Evolutionary conservation across 2,329 filamentous ascomycete genomes (phyloP).

Genomic region (Botrytis galanthina): DNA sequence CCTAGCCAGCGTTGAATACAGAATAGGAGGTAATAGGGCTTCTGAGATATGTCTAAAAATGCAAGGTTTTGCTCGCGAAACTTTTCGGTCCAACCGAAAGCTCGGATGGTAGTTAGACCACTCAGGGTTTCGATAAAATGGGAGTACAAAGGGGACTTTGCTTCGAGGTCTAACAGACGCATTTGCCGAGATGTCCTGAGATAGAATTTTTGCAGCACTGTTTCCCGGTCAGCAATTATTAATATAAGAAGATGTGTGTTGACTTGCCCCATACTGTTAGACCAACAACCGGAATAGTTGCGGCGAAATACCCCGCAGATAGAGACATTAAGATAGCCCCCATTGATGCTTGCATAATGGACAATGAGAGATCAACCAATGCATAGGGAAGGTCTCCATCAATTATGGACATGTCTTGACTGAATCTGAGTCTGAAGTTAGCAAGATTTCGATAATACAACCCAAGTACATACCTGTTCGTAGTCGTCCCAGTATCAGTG

Average conservation of each 20-base stretch:
- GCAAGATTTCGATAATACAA: background rate
- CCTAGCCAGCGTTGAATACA: conserved; percentile 58
- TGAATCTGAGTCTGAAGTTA: conserved; percentile 23
- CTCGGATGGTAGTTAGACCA: conserved; percentile 47
- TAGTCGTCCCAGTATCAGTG: conserved; percentile 29
- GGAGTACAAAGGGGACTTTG: conserved; percentile 46
- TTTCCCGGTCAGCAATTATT: background rate
- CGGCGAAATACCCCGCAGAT: conserved; percentile 41
- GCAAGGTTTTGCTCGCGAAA: conserved; percentile 40
- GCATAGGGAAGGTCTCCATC: conserved; percentile 32
- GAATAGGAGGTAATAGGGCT: conserved; percentile 56
- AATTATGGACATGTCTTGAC: conserved; percentile 31
- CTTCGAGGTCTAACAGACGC: conserved; percentile 49
- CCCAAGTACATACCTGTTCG: conserved; percentile 24
- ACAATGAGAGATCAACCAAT: conserved; percentile 22
- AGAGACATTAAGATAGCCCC: conserved; percentile 40
- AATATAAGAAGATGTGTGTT: background rate
- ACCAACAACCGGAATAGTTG: conserved; percentile 43
- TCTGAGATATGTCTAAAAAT: conserved; percentile 54
- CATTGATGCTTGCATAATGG: conserved; percentile 42
- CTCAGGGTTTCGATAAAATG: conserved; percentile 48
- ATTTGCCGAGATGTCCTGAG: conserved; percentile 50
- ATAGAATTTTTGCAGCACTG: conserved; percentile 44
- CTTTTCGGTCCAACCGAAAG: conserved; percentile 44
- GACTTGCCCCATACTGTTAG: conserved; percentile 29